Evolutionary conservation across 768 basidiomycete genomes (phyloP), one percentile per base, ranked within the genome.

Genomic region (Mycena sanguinolenta): DNA sequence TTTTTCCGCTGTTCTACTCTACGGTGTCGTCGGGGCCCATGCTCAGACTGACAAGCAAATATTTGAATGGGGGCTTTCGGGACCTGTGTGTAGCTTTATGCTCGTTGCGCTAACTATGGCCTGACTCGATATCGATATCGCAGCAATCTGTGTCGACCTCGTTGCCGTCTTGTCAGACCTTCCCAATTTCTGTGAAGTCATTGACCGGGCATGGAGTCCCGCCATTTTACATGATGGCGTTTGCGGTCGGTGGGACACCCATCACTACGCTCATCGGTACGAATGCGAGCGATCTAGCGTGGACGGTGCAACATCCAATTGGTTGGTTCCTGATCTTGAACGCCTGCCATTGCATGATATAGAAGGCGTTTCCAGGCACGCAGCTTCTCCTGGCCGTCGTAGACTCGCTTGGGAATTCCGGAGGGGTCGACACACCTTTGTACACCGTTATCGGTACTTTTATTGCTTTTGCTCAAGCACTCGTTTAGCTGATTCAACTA

Each of bases 201-300:
- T 21, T 39, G 28, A 21, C 12, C 2, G 23, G n/a, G 1, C 25
- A 69, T n/a, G 75, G 72, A 3, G 69, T 67, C 28, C 75, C 83
- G 14, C 85, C 86, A 1, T 88, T 83, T 70, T 82, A 82, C 68
- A 78, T 88, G 78, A 77, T 85, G 21, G 83, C 84, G 0, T 82
- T 85, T 58, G 82, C 81, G 38, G 73, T 80, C 23, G 79, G 74
- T 23, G 84, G 83, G 23, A 79, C 78, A 1, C 79, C 81, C 0
- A 80, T 79, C 16, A 81, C 80, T 10, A 76, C 79, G 0, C 68
- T 79, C 27, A 74, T 86, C 27, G 87, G 85, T 16, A 69, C 75
- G 21, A 79, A 85, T n/a, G 75, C 75, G 7, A 76, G 72, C 27
- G 76, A 81, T 58, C 73, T 86, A 19, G 73, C 67, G n/a, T 89